Conservation (phyloP, 441 rosid species). For the Adansonia madagascariensis region DNA sequence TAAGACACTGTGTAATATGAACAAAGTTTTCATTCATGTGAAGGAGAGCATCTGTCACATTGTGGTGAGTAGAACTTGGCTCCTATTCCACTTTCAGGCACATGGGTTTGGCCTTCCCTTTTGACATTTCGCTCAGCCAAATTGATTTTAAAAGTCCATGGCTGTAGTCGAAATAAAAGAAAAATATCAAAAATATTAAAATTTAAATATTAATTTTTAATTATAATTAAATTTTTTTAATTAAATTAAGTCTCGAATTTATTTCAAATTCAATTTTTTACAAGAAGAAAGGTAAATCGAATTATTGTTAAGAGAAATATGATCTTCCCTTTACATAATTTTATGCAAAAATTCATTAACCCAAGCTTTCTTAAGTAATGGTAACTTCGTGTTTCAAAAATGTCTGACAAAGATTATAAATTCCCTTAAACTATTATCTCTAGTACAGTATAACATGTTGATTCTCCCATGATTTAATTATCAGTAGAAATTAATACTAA, state of each 20-base stretch:
- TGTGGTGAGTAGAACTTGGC: neutral
- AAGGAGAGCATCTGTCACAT: neutral
- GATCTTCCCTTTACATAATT: neutral
- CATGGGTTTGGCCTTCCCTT: neutral
- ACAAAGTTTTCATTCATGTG: neutral
- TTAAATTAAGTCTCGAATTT: too few relatives aligned
- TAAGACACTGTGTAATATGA: neutral
- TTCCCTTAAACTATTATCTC: neutral
- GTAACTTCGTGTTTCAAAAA: too few relatives aligned
- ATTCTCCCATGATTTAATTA: neutral
- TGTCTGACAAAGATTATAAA: neutral
- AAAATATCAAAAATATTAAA: too few relatives aligned
- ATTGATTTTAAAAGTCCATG: neutral
- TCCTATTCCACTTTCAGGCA: neutral
- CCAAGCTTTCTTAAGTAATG: neutral
- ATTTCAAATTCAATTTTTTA: too few relatives aligned
- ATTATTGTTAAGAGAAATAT: neutral
- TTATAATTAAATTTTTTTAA: too few relatives aligned
- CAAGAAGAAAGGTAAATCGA: too few relatives aligned
- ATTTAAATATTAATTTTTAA: too few relatives aligned
- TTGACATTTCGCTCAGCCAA: neutral
- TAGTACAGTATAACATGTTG: neutral
- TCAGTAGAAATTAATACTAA: neutral
- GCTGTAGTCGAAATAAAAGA: too few relatives aligned
- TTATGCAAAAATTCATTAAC: neutral